These are phyloP conservation scores for Cladosporium sp. DNA, from an alignment of 2,329 filamentous ascomycete species.

Conservation along the genomic window DNA sequence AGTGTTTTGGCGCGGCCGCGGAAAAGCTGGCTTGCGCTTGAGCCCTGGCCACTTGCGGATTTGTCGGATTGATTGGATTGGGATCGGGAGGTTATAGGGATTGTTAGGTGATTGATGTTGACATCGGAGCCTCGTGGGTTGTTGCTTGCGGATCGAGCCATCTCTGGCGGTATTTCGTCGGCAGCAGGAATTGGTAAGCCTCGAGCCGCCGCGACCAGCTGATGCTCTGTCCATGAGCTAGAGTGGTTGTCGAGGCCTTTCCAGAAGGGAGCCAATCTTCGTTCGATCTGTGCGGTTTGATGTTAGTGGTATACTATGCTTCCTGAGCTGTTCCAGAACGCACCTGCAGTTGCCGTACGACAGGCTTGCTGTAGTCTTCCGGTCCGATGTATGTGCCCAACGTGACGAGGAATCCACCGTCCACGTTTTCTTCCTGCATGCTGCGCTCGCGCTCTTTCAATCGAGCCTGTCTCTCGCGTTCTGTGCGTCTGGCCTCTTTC, in stretches of 20 bases:
- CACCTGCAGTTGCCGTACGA: slow-evolving; percentile 75
- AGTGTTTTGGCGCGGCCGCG: slow-evolving; percentile 86
- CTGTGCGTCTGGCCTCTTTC: slow-evolving; percentile 79
- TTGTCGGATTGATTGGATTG: slow-evolving; percentile 77
- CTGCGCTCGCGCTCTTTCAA: slow-evolving; percentile 86
- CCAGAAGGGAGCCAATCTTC: slow-evolving; percentile 92
- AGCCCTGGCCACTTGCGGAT: slow-evolving; percentile 50
- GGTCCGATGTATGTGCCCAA: slow-evolving; percentile 88
- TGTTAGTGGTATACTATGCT: slow-evolving; percentile 19
- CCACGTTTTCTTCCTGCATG: slow-evolving; percentile 86
- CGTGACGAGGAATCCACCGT: slow-evolving; percentile 92
- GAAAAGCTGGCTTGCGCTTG: slow-evolving; percentile 58
- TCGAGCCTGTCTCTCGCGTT: slow-evolving; percentile 74
- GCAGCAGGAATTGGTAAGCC: slow-evolving; percentile 80
- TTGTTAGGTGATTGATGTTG: slow-evolving; percentile 70
- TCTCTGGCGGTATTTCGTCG: slow-evolving; percentile 76
- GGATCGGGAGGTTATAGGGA: slow-evolving; percentile 75
- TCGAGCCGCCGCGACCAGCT: slow-evolving; percentile 86
- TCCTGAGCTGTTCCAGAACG: slow-evolving; percentile 51
- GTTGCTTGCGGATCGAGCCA: slow-evolving; percentile 47
- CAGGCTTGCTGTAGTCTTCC: slow-evolving; percentile 88
- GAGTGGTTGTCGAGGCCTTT: slow-evolving; percentile 86
- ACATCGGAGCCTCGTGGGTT: slow-evolving; percentile 55
- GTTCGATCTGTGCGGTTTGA: slow-evolving; percentile 68
- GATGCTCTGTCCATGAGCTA: slow-evolving; percentile 87